These are phyloP conservation scores for Paramecium primaurelia DNA, from an alignment of 73 alveolate genomes.

Conservation along the genomic window DNA sequence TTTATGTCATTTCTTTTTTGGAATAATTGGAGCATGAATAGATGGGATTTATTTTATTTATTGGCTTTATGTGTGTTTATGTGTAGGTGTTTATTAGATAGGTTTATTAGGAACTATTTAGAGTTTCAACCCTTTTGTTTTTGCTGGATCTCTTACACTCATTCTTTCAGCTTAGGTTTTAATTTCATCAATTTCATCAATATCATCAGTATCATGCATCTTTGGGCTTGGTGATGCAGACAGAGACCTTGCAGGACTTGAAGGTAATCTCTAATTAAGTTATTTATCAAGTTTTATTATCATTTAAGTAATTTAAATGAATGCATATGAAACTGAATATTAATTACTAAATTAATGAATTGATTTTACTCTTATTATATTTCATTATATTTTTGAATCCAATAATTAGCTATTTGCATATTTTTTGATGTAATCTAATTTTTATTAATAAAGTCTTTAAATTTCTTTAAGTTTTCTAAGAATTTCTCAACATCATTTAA, in stretches of 20 bases:
- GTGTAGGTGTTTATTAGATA: not conserved
- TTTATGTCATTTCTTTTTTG: not conserved
- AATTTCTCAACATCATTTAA: not conserved
- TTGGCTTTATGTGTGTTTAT: not conserved
- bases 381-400: not conserved
- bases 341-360: not conserved
- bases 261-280: not conserved
- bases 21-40: not conserved
- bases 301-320: not conserved
- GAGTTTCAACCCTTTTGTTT: not conserved
- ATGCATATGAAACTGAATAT: not conserved
- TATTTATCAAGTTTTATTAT: not conserved
- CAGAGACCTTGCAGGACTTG: constrained; percentile 3
- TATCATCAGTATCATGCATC: not conserved
- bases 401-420: not conserved
- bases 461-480: not conserved
- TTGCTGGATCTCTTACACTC: not conserved
- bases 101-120: not conserved
- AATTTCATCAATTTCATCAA: constrained; percentile 3
- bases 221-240: constrained; percentile 33
- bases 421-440: not conserved
- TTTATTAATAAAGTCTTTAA: not conserved
- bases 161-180: not conserved
- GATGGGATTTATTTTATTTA: not conserved
- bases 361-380: not conserved